Conservation (phyloP, 176 grass and related monocot species). For the Phragmites australis region DNA sequence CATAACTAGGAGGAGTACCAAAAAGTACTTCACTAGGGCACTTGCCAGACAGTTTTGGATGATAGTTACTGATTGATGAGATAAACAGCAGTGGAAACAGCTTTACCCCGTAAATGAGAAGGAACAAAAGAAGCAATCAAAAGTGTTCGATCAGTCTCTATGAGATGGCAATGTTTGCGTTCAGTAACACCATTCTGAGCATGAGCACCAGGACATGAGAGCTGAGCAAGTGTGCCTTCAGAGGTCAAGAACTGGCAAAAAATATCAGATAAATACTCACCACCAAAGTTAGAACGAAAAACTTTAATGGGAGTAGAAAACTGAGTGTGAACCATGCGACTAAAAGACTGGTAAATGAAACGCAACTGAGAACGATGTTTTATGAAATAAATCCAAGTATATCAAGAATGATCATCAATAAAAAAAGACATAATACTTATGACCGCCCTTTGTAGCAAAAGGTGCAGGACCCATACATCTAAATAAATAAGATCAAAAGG, state of each 20-base stretch:
- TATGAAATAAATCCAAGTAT: no score
- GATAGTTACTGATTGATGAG: not conserved
- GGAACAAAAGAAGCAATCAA: not conserved
- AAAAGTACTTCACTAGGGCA: not conserved
- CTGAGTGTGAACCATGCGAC: not conserved
- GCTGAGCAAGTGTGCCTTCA: not conserved
- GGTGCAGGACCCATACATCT: no score
- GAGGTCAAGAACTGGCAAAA: not conserved
- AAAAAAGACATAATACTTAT: no score
- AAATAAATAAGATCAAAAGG: no score
- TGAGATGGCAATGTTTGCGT: not conserved
- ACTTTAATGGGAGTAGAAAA: not conserved
- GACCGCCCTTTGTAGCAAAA: no score
- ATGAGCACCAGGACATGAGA: no score
- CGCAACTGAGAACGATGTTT: no score
- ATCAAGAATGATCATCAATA: no score
- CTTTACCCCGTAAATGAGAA: not conserved
- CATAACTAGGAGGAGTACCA: not conserved
- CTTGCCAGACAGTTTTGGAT: not conserved
- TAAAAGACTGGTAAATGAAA: not conserved
- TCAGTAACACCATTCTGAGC: not conserved
- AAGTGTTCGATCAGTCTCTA: not conserved
- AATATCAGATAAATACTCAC: not conserved
- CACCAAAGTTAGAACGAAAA: not conserved
- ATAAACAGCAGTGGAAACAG: not conserved